Evolutionary conservation across 306 rosid species (phyloP), one percentile per base, ranked within the genome.

Genomic region (Prunus dulcis): DNA sequence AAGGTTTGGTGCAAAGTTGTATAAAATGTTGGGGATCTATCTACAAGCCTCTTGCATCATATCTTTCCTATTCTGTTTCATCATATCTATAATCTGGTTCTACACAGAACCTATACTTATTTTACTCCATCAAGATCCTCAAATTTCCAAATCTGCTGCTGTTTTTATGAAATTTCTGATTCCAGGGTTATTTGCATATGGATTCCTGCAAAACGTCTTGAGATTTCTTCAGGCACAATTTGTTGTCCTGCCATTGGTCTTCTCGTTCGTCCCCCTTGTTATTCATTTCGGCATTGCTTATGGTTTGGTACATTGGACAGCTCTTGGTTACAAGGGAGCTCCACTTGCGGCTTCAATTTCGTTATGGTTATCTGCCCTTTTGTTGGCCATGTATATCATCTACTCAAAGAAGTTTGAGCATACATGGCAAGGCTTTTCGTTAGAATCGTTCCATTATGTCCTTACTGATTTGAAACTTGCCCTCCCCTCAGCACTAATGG

Each of bases 351-450:
- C 86, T 78, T 88, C 93, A 11, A 74, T 90, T 79, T 82, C 98
- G 7, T 62, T 85, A 2, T 94, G 97, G 93, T 63, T 91, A 28
- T 78, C 98, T 8, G 1, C 80, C 45, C 2, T 91, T 15, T 43
- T 73, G 67, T 67, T 90, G 71, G 86, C 70, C 5, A 9, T 47
- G n/a, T 87, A 88, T 85, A 82, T 94, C 58, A 23, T 86, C 55
- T 72, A 41, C 63, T 75, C 86, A 14, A 71, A 80, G 73, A 87
- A 82, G 67, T 85, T 90, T 76, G 71, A 85, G 74, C 78, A 58
- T 15, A 94, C 98, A 27, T 91, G 97, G 98, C 67, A 46, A 57
- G 97, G 96, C n/a, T 86, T 94, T 82, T 90, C 97, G 13, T 23
- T 55, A 14, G 79, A 87, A 11, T 84, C 93, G 23, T 80, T 89